phyloP scores from a whole-genome alignment of 2,329 filamentous ascomycete genomes.

The Pseudopyrenochaeta lycopersici region DNA sequence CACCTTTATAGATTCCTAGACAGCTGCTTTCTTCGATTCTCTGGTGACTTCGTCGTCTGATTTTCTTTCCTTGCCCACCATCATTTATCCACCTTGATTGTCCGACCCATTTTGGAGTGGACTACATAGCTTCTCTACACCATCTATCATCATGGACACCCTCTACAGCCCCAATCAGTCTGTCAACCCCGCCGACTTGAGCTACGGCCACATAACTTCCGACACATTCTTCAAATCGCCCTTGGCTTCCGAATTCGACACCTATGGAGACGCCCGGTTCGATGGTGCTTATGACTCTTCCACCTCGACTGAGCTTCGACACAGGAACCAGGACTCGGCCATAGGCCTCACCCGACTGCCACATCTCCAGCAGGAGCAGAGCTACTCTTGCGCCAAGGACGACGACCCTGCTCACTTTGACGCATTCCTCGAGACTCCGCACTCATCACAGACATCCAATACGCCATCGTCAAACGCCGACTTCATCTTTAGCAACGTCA shows the following conservation, averaged over 20 bases:
- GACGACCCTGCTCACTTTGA: no score
- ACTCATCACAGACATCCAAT: constrained; percentile 35
- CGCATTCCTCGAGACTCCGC: constrained; percentile 18
- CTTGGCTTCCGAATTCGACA: constrained; percentile 17
- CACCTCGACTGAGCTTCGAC: constrained; percentile 14
- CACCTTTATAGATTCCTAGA: constrained; percentile 4
- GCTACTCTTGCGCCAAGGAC: no score
- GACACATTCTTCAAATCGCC: constrained; percentile 24
- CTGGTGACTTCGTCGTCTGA: constrained; percentile 6
- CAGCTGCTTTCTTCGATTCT: constrained; percentile 7
- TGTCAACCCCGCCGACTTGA: constrained; percentile 17
- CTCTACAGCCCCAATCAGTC: constrained; percentile 24
- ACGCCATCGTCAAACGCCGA: constrained; percentile 39
- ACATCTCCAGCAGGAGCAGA: no score
- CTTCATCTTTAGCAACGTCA: constrained; percentile 43
- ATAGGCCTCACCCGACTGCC: constrained; percentile 23
- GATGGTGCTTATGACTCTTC: constrained; percentile 8
- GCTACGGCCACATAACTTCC: constrained; percentile 18
- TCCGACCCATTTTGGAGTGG: not conserved
- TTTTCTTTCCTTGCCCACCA: not conserved
- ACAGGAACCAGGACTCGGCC: constrained; percentile 33
- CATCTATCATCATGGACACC: constrained; percentile 19
- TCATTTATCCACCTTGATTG: constrained; percentile 10
- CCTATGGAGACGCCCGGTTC: constrained; percentile 7
- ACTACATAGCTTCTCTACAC: constrained; percentile 7